A percentile compares a stretch with the other conserved stretches of the same genome.
Conservation (phyloP, 805 yeast genomes). For the Grigorovia yakushimaensis region DNA sequence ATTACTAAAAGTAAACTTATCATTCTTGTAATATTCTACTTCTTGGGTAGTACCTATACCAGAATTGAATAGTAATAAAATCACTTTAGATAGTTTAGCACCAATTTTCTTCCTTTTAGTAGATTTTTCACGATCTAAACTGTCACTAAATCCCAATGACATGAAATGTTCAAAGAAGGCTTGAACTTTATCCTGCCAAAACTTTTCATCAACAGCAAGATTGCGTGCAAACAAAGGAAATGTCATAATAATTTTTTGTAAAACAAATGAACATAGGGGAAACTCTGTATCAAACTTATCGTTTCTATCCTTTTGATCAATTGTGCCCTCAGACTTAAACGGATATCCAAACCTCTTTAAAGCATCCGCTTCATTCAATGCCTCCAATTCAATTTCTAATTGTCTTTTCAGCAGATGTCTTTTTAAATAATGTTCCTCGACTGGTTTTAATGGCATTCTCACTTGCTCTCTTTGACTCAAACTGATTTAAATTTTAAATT, state of each 20-base stretch:
- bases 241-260: slow-evolving; percentile 49
- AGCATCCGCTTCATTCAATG: slow-evolving; percentile 50
- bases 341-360: slow-evolving; percentile 71
- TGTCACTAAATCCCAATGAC: slow-evolving; percentile 56
- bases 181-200: slow-evolving; percentile 77
- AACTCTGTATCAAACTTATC: slow-evolving; percentile 30
- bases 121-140: slow-evolving; percentile 67
- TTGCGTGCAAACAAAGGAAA: slow-evolving; percentile 62
- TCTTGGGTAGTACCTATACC: slow-evolving; percentile 58
- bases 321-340: slow-evolving; percentile 42
- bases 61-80: slow-evolving; percentile 64
- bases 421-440: slow-evolving; percentile 81
- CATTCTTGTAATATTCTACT: slow-evolving; percentile 34
- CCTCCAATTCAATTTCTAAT: slow-evolving; percentile 51
- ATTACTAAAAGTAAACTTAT: slow-evolving; percentile 21
- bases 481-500: too few species aligned
- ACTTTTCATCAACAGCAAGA: slow-evolving; percentile 39
- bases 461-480: too few species aligned
- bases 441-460: slow-evolving; percentile 34
- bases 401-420: slow-evolving; percentile 63
- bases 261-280: slow-evolving; percentile 62
- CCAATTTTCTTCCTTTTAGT: slow-evolving; percentile 60
- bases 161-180: slow-evolving; percentile 74
- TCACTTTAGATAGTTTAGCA: slow-evolving; percentile 48
- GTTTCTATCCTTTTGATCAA: background rate